Evolutionary conservation across 2,329 filamentous ascomycete genomes (phyloP).

Genomic region (Aspergillus sp.): DNA sequence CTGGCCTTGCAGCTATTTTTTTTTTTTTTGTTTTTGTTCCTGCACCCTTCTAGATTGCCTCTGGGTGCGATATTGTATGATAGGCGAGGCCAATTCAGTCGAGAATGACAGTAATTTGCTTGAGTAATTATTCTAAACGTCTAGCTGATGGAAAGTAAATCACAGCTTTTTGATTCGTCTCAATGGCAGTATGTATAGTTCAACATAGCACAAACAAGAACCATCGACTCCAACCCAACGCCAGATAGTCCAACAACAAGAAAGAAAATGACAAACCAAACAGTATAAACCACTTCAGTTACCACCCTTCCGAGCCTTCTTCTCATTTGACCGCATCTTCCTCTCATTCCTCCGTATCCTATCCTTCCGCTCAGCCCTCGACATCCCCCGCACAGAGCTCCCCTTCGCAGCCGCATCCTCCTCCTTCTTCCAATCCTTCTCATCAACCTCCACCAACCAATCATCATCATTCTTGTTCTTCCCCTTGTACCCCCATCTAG

Average conservation of each 20-base stretch:
- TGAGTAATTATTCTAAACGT: background rate
- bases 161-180: background rate
- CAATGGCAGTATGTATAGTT: background rate
- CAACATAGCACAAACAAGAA: constrained; percentile 5
- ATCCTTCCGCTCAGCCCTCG: constrained; percentile 62
- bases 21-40: constrained; percentile 4
- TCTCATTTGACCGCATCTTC: constrained; percentile 61
- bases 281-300: background rate
- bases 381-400: constrained; percentile 59
- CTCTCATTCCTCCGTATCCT: constrained; percentile 58
- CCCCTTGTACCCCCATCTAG: constrained; percentile 91
- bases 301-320: constrained; percentile 36
- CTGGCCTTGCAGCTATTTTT: background rate
- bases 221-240: constrained; percentile 19
- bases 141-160: too few relatives aligned
- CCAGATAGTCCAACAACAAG: constrained; percentile 15
- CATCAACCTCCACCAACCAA: constrained; percentile 89
- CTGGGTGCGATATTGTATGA: constrained; percentile 4
- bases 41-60: constrained; percentile 1
- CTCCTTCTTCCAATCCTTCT: constrained; percentile 65
- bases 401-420: constrained; percentile 48
- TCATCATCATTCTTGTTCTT: constrained; percentile 80
- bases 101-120: background rate
- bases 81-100: background rate
- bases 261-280: constrained; percentile 7